Evolutionary conservation across 148 eudicot genomes (phyloP).

Genomic region (Rheum nobile): DNA sequence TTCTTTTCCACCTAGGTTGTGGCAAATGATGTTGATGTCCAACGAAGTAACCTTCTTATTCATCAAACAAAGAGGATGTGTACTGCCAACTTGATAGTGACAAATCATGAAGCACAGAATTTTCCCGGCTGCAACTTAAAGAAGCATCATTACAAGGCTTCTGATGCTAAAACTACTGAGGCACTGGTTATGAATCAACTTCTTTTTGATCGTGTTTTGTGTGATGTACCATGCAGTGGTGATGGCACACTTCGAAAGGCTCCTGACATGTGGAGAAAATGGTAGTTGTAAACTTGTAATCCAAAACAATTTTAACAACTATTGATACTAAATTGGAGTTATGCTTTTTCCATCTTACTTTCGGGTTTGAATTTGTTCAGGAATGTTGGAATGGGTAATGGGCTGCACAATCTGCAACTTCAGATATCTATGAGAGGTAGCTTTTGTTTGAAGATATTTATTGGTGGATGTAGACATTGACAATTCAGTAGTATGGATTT

Average conservation of each 20-base stretch:
- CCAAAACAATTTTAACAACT: neutral
- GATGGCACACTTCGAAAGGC: constrained; percentile 99
- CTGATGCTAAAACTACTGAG: constrained; percentile 24
- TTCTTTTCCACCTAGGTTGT: constrained; percentile 41
- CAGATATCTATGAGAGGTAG: constrained; percentile 95
- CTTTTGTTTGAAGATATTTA: neutral
- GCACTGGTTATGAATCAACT: constrained; percentile 49
- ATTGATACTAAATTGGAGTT: neutral
- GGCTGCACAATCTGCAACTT: constrained; percentile 76
- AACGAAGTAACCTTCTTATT: constrained; percentile 98
- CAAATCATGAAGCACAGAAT: constrained; percentile 96
- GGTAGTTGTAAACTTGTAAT: constrained; percentile 37
- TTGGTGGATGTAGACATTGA: neutral
- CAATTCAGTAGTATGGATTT: neutral
- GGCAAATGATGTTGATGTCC: constrained; percentile 95
- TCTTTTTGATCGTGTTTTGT: constrained; percentile 86
- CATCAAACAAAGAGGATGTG: constrained; percentile 99
- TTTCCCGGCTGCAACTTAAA: constrained; percentile 86
- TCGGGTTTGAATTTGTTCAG: constrained; percentile 24
- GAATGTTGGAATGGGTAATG: constrained; percentile 91
- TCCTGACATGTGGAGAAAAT: constrained; percentile 97
- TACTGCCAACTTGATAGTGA: constrained; percentile 90
- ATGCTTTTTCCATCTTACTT: constrained; percentile 1
- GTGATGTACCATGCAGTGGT: constrained; percentile 99
- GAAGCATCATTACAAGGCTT: constrained; percentile 27